Percentiles rank a stretch among this genome's conserved stretches.
Evolutionary conservation across 2,329 filamentous ascomycete genomes (phyloP).

Genomic region (Paecilomyces fulvus): DNA sequence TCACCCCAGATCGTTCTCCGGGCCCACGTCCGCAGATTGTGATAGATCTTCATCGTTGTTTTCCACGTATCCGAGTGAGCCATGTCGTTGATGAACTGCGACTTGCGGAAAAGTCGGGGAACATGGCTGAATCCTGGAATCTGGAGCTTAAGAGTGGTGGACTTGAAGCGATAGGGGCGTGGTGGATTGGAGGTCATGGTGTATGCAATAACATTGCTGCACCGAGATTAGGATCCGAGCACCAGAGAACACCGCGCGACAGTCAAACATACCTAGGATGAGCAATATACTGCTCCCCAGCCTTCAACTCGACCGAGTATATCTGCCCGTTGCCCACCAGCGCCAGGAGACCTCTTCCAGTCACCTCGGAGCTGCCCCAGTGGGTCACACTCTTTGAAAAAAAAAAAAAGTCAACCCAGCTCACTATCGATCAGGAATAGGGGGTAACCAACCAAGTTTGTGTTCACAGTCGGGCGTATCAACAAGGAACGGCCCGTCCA

Average conservation of each 20-base stretch:
- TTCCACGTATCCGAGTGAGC: conserved; percentile 66
- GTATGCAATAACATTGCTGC: conserved; percentile 82
- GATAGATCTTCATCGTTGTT: conserved; percentile 54
- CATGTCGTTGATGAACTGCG: conserved; percentile 65
- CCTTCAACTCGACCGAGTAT: conserved; percentile 71
- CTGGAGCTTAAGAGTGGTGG: conserved; percentile 65
- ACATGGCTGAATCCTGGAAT: conserved; percentile 58
- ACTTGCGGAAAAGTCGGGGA: conserved; percentile 55
- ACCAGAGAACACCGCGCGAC: background rate
- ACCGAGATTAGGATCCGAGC: conserved; percentile 1
- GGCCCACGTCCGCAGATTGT: conserved; percentile 64
- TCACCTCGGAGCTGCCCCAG: conserved; percentile 86
- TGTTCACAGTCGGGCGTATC: conserved; percentile 67
- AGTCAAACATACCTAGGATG: conserved; percentile 56
- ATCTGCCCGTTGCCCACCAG: conserved; percentile 81
- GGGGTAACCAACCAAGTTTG: conserved; percentile 48
- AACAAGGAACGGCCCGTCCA: conserved; percentile 88
- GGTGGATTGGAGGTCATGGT: conserved; percentile 66
- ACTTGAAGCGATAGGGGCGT: conserved; percentile 78
- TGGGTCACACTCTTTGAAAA: conserved; percentile 59
- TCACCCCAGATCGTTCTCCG: conserved; percentile 89
- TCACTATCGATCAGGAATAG: background rate
- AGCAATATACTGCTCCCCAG: conserved; percentile 81
- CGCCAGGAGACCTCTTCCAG: conserved; percentile 77
- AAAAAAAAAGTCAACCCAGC: conserved; percentile 28